These are phyloP conservation scores for Fusarium buharicum DNA, from an alignment of 2,329 filamentous ascomycete species.

Conservation along the genomic window DNA sequence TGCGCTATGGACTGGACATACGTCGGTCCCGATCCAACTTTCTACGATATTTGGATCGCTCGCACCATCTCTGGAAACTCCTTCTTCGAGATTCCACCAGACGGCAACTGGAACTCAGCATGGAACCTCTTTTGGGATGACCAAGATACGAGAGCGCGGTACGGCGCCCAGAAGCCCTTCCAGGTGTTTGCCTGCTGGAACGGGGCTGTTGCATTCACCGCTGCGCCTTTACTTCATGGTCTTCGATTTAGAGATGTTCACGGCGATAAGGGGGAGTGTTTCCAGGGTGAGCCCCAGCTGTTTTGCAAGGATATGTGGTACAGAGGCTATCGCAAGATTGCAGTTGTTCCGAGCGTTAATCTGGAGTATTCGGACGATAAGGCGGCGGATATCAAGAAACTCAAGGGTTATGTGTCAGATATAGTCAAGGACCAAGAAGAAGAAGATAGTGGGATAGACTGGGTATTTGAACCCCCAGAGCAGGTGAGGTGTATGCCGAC, in stretches of 20 bases:
- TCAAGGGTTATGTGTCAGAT: slow-evolving; percentile 60
- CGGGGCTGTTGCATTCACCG: slow-evolving; percentile 61
- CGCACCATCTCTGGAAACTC: slow-evolving; percentile 63
- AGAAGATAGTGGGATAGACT: slow-evolving; percentile 51
- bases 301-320: slow-evolving; percentile 69
- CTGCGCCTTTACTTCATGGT: slow-evolving; percentile 57
- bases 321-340: slow-evolving; percentile 61
- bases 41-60: slow-evolving; percentile 68
- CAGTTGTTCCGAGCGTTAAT: slow-evolving; percentile 66
- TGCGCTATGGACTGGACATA: slow-evolving; percentile 70
- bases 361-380: slow-evolving; percentile 63
- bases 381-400: slow-evolving; percentile 57
- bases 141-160: slow-evolving; percentile 48
- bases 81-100: slow-evolving; percentile 64
- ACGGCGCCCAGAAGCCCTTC: slow-evolving; percentile 56
- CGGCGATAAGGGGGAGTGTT: slow-evolving; percentile 56
- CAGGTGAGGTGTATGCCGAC: slow-evolving; percentile 60
- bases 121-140: slow-evolving; percentile 64
- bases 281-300: slow-evolving; percentile 64
- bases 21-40: slow-evolving; percentile 56
- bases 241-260: slow-evolving; percentile 57
- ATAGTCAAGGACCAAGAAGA: slow-evolving; percentile 46
- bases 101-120: slow-evolving; percentile 60
- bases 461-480: slow-evolving; percentile 57
- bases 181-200: slow-evolving; percentile 73